Conservation (phyloP, 1,284 basidiomycete species). For the Abortiporus biennis region DNA sequence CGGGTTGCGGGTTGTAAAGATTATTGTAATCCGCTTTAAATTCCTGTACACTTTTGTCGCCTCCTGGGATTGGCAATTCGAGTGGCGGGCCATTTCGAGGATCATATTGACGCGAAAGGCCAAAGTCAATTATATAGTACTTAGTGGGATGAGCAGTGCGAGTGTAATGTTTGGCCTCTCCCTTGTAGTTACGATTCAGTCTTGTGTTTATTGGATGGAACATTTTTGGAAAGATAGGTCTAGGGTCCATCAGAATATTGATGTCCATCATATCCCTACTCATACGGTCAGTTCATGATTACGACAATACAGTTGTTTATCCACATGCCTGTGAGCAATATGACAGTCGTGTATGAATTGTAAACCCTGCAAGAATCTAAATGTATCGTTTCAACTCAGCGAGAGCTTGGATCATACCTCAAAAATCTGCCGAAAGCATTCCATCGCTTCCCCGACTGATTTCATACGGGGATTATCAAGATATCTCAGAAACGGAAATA, state of each 20-base stretch:
- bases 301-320: constrained; percentile 4
- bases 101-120: constrained; percentile 25
- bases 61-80: constrained; percentile 12
- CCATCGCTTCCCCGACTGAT: constrained; percentile 11
- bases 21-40: constrained; percentile 10
- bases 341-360: constrained; percentile 28
- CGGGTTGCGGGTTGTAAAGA: constrained; percentile 15
- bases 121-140: constrained; percentile 33
- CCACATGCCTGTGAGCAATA: constrained; percentile 5
- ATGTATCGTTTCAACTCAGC: background rate
- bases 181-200: constrained; percentile 13
- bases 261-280: constrained; percentile 7
- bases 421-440: constrained; percentile 13
- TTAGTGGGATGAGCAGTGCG: constrained; percentile 23
- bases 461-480: constrained; percentile 10
- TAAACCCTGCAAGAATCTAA: constrained; percentile 21
- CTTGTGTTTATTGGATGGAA: constrained; percentile 19
- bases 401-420: constrained; percentile 9
- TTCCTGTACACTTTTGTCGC: constrained; percentile 14
- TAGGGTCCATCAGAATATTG: constrained; percentile 35
- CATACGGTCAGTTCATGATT: constrained; percentile 13
- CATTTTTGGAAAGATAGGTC: constrained; percentile 19
- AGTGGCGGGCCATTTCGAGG: constrained; percentile 5
- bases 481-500: background rate
- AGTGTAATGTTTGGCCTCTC: constrained; percentile 19